Conservation (phyloP, 2,329 filamentous ascomycete genomes). For the Hawksworthiomyces lignivorus region DNA sequence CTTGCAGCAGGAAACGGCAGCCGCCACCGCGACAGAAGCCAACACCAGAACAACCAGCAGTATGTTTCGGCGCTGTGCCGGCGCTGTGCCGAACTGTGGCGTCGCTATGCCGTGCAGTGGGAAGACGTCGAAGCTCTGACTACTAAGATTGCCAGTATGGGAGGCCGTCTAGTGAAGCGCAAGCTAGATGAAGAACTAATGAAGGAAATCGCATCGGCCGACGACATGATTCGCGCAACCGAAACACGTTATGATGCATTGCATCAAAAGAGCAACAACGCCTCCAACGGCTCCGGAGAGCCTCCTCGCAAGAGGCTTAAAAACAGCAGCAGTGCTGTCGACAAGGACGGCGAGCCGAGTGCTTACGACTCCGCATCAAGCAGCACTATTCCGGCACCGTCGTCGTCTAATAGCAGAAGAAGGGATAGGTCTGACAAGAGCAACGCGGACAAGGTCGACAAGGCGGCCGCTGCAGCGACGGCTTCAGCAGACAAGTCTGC, state of each 20-base stretch:
- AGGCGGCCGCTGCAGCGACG: conserved; percentile 46
- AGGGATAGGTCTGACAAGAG: conserved; percentile 9
- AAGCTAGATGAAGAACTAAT: conserved; percentile 87
- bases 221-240: conserved; percentile 48
- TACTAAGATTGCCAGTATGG: conserved; percentile 74
- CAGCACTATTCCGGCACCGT: conserved; percentile 22
- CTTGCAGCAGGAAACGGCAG: conserved; percentile 51
- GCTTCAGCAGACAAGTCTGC: conserved; percentile 1
- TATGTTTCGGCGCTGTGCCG: conserved; percentile 79
- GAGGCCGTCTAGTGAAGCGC: conserved; percentile 77
- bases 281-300: conserved; percentile 28
- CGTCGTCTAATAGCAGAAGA: conserved; percentile 36
- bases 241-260: conserved; percentile 16
- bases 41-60: conserved; percentile 31
- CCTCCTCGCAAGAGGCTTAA: conserved; percentile 61
- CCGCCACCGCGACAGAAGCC: conserved; percentile 71
- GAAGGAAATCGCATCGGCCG: conserved; percentile 60
- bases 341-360: conserved; percentile 42
- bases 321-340: conserved; percentile 19
- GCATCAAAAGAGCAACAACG: conserved; percentile 17
- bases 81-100: conserved; percentile 87
- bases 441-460: conserved; percentile 41
- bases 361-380: conserved; percentile 47
- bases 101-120: conserved; percentile 92
- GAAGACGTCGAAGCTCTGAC: conserved; percentile 87